These are phyloP conservation scores for Brassica hybrid DNA, from an alignment of 441 rosid species.

Conservation along the genomic window DNA sequence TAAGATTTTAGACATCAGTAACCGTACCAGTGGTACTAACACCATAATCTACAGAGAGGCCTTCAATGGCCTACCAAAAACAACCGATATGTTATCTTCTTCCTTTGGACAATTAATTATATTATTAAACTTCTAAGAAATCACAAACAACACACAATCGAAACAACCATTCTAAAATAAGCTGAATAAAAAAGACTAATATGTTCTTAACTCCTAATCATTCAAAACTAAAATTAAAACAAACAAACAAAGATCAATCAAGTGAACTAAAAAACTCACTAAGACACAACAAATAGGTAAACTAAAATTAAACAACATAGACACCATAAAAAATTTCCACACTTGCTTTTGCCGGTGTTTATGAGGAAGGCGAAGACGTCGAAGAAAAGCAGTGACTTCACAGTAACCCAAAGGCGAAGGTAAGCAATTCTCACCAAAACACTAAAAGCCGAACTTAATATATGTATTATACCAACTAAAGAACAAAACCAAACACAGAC, in stretches of 20 bases:
- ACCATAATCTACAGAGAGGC: background rate
- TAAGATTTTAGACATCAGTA: background rate
- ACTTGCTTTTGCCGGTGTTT: too few relatives aligned
- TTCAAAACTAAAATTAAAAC: background rate
- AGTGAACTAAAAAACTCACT: background rate
- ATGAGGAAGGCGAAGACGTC: too few relatives aligned
- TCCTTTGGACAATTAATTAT: background rate
- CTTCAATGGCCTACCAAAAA: background rate
- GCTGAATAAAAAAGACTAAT: background rate
- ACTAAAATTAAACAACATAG: background rate
- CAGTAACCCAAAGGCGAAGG: too few relatives aligned
- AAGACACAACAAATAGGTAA: background rate
- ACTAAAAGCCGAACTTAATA: too few relatives aligned
- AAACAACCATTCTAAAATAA: background rate
- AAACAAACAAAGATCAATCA: background rate
- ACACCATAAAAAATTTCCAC: background rate
- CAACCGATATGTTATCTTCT: background rate
- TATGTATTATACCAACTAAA: too few relatives aligned
- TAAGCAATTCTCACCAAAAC: too few relatives aligned
- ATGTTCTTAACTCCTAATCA: background rate
- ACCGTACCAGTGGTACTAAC: background rate
- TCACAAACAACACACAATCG: background rate
- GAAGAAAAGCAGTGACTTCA: too few relatives aligned
- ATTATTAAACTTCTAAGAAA: background rate
- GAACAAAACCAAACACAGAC: too few relatives aligned